Conservation (phyloP, 2,329 filamentous ascomycete species). For the Tolypocladium endophyticum region DNA sequence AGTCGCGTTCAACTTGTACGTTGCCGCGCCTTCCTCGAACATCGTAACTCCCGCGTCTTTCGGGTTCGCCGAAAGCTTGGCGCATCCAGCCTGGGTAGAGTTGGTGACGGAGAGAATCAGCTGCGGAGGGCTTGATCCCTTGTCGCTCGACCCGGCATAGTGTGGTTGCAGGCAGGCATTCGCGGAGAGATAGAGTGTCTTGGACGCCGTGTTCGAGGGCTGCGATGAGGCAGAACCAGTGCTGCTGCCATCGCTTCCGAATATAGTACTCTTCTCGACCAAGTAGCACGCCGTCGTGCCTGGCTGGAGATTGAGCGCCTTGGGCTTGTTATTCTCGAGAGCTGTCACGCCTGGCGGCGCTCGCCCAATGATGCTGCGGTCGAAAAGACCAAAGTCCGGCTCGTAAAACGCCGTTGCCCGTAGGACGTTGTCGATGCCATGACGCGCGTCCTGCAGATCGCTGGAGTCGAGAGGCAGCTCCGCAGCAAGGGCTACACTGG, state of each 20-base stretch:
- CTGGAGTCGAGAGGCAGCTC: conserved; percentile 27
- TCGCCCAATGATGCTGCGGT: conserved; percentile 52
- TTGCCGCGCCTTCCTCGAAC: conserved; percentile 61
- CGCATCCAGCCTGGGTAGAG: conserved; percentile 19
- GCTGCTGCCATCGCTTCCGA: conserved; percentile 9
- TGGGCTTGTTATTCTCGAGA: conserved; percentile 54
- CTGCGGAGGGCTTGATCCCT: conserved; percentile 45
- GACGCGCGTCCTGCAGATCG: not conserved
- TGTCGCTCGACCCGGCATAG: not conserved
- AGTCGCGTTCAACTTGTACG: conserved; percentile 49
- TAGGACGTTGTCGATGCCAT: conserved; percentile 6
- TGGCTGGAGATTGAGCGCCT: conserved; percentile 46
- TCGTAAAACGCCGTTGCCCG: conserved; percentile 34
- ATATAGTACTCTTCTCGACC: conserved; percentile 17
- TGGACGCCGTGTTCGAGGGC: conserved; percentile 1
- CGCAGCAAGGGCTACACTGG: conserved; percentile 51
- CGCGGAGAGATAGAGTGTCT: conserved; percentile 66
- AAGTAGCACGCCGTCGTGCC: conserved; percentile 45
- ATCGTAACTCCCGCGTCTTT: conserved; percentile 19
- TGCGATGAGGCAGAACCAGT: conserved; percentile 1
- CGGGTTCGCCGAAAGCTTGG: conserved; percentile 10
- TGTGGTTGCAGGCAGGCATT: conserved; percentile 76
- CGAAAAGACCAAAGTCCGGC: conserved; percentile 50
- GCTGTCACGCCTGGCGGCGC: conserved; percentile 39
- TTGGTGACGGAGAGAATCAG: conserved; percentile 69